phyloP scores from a whole-genome alignment of 176 grass and related monocot genomes.

The Cenchrus americanus region DNA sequence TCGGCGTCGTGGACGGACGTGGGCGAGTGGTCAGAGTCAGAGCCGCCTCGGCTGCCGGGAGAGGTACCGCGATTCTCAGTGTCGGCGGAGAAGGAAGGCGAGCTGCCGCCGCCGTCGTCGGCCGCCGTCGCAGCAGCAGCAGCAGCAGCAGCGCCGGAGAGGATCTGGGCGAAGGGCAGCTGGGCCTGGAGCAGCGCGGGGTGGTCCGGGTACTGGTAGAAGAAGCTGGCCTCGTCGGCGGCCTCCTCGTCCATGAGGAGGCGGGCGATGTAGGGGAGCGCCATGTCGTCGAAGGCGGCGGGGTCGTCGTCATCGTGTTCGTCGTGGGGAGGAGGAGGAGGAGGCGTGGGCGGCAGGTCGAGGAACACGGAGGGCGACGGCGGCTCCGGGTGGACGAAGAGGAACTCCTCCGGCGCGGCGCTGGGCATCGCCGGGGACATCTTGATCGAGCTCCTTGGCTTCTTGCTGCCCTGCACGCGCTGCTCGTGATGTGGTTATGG shows the following conservation, averaged over 20 bases:
- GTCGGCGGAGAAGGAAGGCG: not conserved
- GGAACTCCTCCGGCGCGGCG: slow-evolving; percentile 17
- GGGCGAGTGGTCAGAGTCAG: not conserved
- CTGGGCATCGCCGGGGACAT: not conserved
- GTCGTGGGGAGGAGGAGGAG: not conserved
- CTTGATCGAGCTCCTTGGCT: too few relatives aligned
- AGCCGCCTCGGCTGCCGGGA: not conserved
- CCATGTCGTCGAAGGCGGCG: slow-evolving; percentile 37
- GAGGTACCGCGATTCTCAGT: too few relatives aligned
- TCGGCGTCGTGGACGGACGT: not conserved
- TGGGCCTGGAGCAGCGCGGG: slow-evolving; percentile 51
- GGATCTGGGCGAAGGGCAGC: slow-evolving; percentile 53
- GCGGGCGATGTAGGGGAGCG: slow-evolving; percentile 45
- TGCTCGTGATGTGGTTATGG: too few relatives aligned
- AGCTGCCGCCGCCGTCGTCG: not conserved
- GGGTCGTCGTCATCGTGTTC: not conserved
- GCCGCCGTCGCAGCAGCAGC: too few relatives aligned
- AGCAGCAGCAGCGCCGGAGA: slow-evolving; percentile 1
- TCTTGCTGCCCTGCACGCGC: too few relatives aligned
- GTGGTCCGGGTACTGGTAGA: slow-evolving; percentile 57
- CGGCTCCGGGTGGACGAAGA: slow-evolving; percentile 11
- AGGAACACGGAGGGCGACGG: slow-evolving; percentile 30
- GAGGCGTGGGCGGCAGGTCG: slow-evolving; percentile 31
- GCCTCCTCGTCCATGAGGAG: slow-evolving; percentile 82
- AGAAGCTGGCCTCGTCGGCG: slow-evolving; percentile 41